A percentile compares a stretch with the other conserved stretches of the same genome.
These are phyloP conservation scores for Penicillium hordei DNA, from an alignment of 2,329 filamentous ascomycete species.

Conservation along the genomic window DNA sequence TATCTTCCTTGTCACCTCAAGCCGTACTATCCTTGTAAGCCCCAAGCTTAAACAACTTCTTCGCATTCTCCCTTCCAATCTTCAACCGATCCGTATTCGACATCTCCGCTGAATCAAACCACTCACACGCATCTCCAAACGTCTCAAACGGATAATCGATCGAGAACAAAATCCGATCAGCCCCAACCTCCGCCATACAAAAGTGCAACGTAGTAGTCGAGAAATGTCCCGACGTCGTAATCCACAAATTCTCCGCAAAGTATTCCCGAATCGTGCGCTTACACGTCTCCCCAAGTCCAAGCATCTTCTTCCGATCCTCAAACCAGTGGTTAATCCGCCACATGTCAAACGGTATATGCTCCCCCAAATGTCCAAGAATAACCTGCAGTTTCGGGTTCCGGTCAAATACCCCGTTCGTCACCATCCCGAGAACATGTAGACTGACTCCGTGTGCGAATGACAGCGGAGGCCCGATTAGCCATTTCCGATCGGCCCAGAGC, in stretches of 20 bases:
- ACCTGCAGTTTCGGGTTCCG: constrained; percentile 49
- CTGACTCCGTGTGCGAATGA: constrained; percentile 60
- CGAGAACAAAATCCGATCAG: constrained; percentile 43
- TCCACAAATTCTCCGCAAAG: constrained; percentile 45
- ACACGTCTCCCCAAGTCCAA: constrained; percentile 40
- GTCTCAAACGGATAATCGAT: constrained; percentile 46
- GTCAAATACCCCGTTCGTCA: constrained; percentile 54
- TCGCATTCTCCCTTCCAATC: constrained; percentile 51
- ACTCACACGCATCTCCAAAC: constrained; percentile 44
- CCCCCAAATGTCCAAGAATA: constrained; percentile 51
- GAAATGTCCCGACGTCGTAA: constrained; percentile 45
- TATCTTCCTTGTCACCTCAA: constrained; percentile 2
- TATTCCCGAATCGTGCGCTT: constrained; percentile 49
- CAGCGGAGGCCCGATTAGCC: constrained; percentile 60
- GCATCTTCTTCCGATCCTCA: constrained; percentile 40
- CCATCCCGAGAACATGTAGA: constrained; percentile 56
- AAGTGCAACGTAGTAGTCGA: constrained; percentile 42
- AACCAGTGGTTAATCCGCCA: constrained; percentile 50
- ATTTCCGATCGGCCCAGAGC: constrained; percentile 59
- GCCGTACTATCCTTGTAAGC: constrained; percentile 35
- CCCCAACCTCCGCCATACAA: constrained; percentile 41
- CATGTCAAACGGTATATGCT: constrained; percentile 53
- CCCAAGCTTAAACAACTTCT: constrained; percentile 43
- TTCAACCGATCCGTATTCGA: constrained; percentile 39
- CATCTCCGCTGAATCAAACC: constrained; percentile 46